These are phyloP conservation scores for Globisporangium polare DNA, from an alignment of 352 stramenopile species.

Conservation along the genomic window DNA sequence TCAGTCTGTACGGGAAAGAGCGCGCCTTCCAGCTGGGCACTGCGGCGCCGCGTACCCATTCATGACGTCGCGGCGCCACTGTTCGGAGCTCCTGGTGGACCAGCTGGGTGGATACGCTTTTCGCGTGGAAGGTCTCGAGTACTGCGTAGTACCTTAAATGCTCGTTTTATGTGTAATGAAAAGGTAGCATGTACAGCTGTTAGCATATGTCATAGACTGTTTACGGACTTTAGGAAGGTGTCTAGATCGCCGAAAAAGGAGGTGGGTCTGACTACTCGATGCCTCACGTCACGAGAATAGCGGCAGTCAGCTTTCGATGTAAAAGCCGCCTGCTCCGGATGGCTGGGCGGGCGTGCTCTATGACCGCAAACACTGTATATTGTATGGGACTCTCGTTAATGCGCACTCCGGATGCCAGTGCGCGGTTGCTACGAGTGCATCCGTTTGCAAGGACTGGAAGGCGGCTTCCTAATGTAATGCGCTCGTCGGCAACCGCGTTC, in stretches of 20 bases:
- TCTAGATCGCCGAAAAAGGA: not conserved
- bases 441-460: too few relatives aligned
- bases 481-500: too few relatives aligned
- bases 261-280: slow-evolving; percentile 4
- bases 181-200: not conserved
- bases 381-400: too few relatives aligned
- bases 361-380: not conserved
- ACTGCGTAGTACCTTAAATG: not conserved
- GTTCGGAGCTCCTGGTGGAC: slow-evolving; percentile 5
- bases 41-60: not conserved
- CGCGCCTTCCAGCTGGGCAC: not conserved
- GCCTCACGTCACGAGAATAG: slow-evolving; percentile 2
- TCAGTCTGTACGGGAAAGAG: slow-evolving; percentile 1
- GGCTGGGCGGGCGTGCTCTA: not conserved
- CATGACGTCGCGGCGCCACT: not conserved
- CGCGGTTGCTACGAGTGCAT: too few relatives aligned
- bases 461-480: too few relatives aligned
- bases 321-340: slow-evolving; percentile 4
- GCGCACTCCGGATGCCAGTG: too few relatives aligned
- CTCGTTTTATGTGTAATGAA: too few relatives aligned
- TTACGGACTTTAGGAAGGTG: not conserved
- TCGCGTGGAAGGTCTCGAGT: not conserved
- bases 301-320: slow-evolving; percentile 1
- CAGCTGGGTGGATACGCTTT: slow-evolving; percentile 8
- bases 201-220: not conserved